phyloP scores from a whole-genome alignment of 225 moss, liverwort and hornwort genomes.

The Physcomitrellopsis africana region DNA sequence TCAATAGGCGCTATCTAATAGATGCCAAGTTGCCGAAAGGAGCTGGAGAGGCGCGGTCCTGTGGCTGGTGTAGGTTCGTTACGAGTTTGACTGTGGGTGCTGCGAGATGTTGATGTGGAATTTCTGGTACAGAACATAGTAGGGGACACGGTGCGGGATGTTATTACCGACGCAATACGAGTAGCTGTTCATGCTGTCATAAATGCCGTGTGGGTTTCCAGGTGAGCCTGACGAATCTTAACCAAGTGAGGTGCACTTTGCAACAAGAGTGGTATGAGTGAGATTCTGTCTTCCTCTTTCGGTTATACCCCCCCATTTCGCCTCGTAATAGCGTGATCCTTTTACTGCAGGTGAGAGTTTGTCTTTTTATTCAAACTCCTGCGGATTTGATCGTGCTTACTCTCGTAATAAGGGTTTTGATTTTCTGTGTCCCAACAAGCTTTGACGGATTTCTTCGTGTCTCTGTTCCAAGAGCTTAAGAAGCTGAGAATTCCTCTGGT shows the following conservation, averaged over 20 bases:
- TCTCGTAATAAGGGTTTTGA: neutral
- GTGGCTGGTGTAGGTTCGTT: too few relatives aligned
- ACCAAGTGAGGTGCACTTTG: neutral
- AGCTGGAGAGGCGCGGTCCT: neutral
- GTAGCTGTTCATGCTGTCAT: neutral
- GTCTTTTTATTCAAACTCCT: neutral
- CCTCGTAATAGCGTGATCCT: neutral
- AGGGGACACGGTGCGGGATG: slow-evolving; percentile 13
- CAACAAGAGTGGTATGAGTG: neutral
- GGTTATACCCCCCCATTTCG: neutral
- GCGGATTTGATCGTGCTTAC: neutral
- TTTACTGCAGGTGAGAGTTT: neutral
- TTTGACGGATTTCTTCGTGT: neutral
- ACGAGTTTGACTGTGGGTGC: too few relatives aligned
- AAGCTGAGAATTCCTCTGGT: too few relatives aligned
- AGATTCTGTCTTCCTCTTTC: neutral
- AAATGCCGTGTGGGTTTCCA: neutral
- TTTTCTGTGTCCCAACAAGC: neutral
- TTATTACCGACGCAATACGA: neutral
- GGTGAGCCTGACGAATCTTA: neutral
- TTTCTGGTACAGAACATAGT: too few relatives aligned
- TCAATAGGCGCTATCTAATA: neutral
- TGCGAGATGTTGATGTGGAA: too few relatives aligned
- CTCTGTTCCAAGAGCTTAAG: neutral
- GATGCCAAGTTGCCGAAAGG: neutral